Evolutionary conservation across 345 rosid species (phyloP), one percentile per base, ranked within the genome.

Genomic region (Corymbia maculata): DNA sequence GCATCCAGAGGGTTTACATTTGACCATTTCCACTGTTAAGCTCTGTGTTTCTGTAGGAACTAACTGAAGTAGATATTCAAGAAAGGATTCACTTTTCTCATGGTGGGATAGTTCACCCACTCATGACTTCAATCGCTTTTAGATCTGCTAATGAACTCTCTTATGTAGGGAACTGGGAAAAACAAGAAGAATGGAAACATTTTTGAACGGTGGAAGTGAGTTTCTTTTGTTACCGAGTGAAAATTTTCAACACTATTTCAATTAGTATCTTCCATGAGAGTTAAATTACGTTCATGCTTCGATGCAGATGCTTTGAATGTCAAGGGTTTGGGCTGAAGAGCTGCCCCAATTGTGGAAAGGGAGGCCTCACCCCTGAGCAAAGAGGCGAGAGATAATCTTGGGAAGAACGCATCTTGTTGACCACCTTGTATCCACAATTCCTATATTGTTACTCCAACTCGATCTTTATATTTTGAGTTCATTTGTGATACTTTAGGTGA

Each of bases 201-300:
- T 55, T 96, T 96, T 55, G 98, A 96, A 92, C 94, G 98, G 49
- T 96, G 98, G 98, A 96, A 96, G 97, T 95, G 91, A 92, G 97
- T 86, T 79, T 45, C 42, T 47, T 52, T 88, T 10, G 2, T 47
- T 12, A 30, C 49, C n/a, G 51, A 50, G 19, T 11, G 28, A 30
- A 12, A 51, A 49, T 24, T 68, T 64, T 52, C 85, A 13, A 55
- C 15, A 30, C 30, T 45, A 28, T 68, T 17, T 26, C 68, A 22
- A 24, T 57, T 9, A 17, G 15, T 26, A 59, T 75, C 26, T 66
- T 53, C 61, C 24, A 24, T 11, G 17, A 9, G 13, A 6, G 4
- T 6, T 13, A 5, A 14, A 32, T 61, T 45, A 68, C 26, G 45
- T 26, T 51, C 45, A 15, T 55, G 50, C 28, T 28, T 50, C 2